Evolutionary conservation across 352 stramenopile species (phyloP).

Genomic region (Phytophthora pinifolia): DNA sequence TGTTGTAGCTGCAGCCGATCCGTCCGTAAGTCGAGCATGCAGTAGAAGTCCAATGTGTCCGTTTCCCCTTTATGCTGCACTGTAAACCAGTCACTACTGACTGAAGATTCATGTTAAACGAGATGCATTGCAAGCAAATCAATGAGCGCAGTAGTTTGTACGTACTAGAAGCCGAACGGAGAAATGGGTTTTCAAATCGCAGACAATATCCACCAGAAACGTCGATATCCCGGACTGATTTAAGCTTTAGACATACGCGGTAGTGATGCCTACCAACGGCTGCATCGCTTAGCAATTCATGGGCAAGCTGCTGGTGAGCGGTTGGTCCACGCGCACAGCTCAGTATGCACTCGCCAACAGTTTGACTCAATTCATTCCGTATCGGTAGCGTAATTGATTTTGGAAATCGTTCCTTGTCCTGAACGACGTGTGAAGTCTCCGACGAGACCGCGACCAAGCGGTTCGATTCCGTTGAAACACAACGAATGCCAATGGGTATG

Average conservation of each 20-base stretch:
- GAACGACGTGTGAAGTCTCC: slow-evolving; percentile 4
- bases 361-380: slow-evolving; percentile 16
- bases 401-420: slow-evolving; percentile 10
- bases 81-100: slow-evolving; percentile 38
- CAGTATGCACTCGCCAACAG: slow-evolving; percentile 22
- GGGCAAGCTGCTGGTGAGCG: slow-evolving; percentile 1
- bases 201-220: slow-evolving; percentile 31
- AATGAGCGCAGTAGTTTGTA: neutral
- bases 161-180: slow-evolving; percentile 34
- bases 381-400: slow-evolving; percentile 20
- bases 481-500: slow-evolving; percentile 22
- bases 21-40: slow-evolving; percentile 45
- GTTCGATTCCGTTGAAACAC: slow-evolving; percentile 22
- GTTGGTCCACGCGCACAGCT: slow-evolving; percentile 6
- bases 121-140: too few relatives aligned
- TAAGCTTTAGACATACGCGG: slow-evolving; percentile 40
- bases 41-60: slow-evolving; percentile 36
- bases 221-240: slow-evolving; percentile 37
- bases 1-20: slow-evolving; percentile 41
- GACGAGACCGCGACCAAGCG: slow-evolving; percentile 18
- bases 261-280: slow-evolving; percentile 25
- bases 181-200: slow-evolving; percentile 43
- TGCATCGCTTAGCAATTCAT: slow-evolving; percentile 9
- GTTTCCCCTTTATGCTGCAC: slow-evolving; percentile 42
- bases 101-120: slow-evolving; percentile 22